Base-by-base conservation (phyloP, 805 yeast genomes). In the Starmerella vaccinii region DNA sequence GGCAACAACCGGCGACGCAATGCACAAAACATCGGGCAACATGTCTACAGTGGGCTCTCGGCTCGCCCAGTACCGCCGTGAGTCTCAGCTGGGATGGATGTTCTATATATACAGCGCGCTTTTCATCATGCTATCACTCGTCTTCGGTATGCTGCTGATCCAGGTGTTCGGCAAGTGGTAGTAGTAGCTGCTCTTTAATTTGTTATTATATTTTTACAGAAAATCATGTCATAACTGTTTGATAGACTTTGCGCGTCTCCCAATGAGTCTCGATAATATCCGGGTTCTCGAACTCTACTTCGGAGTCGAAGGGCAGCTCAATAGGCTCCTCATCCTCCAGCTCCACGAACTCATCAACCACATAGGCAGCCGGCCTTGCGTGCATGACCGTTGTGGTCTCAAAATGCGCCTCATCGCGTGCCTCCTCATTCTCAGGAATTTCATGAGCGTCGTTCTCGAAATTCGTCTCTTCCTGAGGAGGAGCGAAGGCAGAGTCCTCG, bases 41-140 rank as follows among this genome's bases (percentile, higher is more conserved):
- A 67, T 70, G 68, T 55, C 59, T 8, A 57, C 53, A 12, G 70
- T 70, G 6, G 73, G 71, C 5, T 49, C 59, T 19, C 43, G 61
- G 29, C 59, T 70, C 44, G 40, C 54, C 41, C 55, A 60, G 53
- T 70, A 68, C 59, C 62, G 69, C 21, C 46, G 57, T 6, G 51
- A 62, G 5, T 59, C 65, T 4, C 70, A 71, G 16, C 58, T 71
- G 18, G 71, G 74, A 8, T 68, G 68, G 67, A 59, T 60, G 65
- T 70, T 69, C 51, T 70, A 70, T 53, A 58, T 70, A 34, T 54
- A 50, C 49, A 65, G 72, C 10, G 56, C 56, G n/a, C 46, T 61
- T 15, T 68, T 70, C 44, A 61, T 70, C 57, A 49, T 65, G 12
- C 52, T 60, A 7, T 60, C 66, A 4, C 59, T 68, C 10, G 29